Percentiles rank a stretch among this genome's conserved stretches.
Conservation (phyloP, 345 rosid genomes). For the Rhizophora mangle region DNA sequence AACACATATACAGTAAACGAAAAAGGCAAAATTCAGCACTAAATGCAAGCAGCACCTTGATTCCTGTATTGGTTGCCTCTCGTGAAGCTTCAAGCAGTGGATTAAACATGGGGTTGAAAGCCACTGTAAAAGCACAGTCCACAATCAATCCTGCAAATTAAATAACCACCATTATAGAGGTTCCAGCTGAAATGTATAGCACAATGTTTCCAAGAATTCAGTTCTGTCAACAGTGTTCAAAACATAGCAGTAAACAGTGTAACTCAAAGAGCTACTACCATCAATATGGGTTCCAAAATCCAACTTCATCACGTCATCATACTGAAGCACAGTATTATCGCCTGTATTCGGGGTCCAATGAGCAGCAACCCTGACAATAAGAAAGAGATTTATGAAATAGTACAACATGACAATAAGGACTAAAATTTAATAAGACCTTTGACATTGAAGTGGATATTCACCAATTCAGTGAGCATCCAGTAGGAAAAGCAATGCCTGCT, state of each 20-base stretch:
- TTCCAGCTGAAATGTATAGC: not conserved
- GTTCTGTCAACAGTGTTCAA: slow-evolving; percentile 2
- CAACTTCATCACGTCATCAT: slow-evolving; percentile 94
- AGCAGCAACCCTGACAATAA: slow-evolving; percentile 77
- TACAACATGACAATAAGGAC: slow-evolving; percentile 2
- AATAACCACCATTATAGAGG: slow-evolving; percentile 24
- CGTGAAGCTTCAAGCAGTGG: slow-evolving; percentile 92
- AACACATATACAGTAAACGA: too few relatives aligned
- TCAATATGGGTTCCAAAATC: slow-evolving; percentile 97
- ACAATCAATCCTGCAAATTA: slow-evolving; percentile 66
- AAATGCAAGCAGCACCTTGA: slow-evolving; percentile 51
- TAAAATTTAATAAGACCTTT: not conserved
- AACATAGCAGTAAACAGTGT: not conserved
- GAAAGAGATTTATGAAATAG: slow-evolving; percentile 20
- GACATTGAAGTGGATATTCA: slow-evolving; percentile 16
- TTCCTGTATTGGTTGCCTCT: slow-evolving; percentile 94
- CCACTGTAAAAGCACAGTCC: slow-evolving; percentile 96
- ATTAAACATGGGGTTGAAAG: slow-evolving; percentile 95
- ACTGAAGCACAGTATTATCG: slow-evolving; percentile 94
- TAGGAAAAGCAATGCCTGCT: slow-evolving; percentile 98
- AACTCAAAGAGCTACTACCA: slow-evolving; percentile 37
- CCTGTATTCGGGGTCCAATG: slow-evolving; percentile 99
- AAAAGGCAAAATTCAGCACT: too few relatives aligned
- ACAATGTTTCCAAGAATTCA: not conserved
- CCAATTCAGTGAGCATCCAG: slow-evolving; percentile 98